These are phyloP conservation scores for Firmiana major DNA, from an alignment of 345 rosid species.

Conservation along the genomic window DNA sequence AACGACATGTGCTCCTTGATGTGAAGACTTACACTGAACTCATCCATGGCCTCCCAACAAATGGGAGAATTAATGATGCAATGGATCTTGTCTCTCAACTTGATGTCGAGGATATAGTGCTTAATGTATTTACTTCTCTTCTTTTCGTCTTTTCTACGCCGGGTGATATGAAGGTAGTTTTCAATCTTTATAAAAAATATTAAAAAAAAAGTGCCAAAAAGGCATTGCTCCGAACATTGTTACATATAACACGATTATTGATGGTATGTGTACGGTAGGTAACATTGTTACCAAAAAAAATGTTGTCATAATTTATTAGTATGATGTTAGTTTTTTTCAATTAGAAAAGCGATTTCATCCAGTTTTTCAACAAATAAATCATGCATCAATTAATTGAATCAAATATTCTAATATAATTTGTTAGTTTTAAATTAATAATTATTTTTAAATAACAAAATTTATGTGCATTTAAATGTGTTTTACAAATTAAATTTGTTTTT, in stretches of 20 bases:
- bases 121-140: slow-evolving; percentile 62
- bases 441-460: no score
- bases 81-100: slow-evolving; percentile 54
- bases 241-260: slow-evolving; percentile 57
- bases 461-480: no score
- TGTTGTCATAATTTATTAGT: no score
- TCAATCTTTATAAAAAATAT: slow-evolving; percentile 37
- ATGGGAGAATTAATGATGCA: slow-evolving; percentile 57
- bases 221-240: slow-evolving; percentile 55
- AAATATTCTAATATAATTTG: no score
- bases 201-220: slow-evolving; percentile 52
- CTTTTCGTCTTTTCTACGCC: slow-evolving; percentile 56
- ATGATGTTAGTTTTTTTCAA: no score
- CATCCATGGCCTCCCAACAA: slow-evolving; percentile 58
- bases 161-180: slow-evolving; percentile 44
- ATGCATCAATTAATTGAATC: no score
- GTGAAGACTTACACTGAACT: slow-evolving; percentile 47
- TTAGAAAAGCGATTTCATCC: no score
- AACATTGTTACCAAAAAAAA: no score
- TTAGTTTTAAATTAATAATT: no score
- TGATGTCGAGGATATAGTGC: slow-evolving; percentile 41
- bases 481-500: no score
- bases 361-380: no score
- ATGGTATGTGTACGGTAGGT: slow-evolving; percentile 60
- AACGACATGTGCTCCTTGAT: slow-evolving; percentile 45